phyloP scores from a whole-genome alignment of 2,329 filamentous ascomycete genomes.

The Stemphylium lycopersici region DNA sequence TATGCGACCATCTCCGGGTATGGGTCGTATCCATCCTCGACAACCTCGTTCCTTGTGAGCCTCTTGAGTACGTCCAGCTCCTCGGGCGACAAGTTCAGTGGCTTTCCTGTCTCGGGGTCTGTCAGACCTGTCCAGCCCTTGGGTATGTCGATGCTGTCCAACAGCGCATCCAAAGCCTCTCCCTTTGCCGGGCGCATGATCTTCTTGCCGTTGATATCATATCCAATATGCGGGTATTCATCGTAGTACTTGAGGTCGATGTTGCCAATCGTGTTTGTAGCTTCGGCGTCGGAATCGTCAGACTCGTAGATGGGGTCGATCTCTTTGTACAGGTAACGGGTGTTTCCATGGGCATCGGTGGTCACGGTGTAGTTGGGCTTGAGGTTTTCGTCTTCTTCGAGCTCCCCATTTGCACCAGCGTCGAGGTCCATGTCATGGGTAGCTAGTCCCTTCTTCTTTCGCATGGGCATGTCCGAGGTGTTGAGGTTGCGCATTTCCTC shows the following conservation, averaged over 20 bases:
- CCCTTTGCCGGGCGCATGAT: conserved; percentile 96
- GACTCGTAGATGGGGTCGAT: conserved; percentile 96
- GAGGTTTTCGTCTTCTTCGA: conserved; percentile 40
- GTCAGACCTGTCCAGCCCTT: conserved; percentile 97
- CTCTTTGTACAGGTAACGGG: conserved; percentile 90
- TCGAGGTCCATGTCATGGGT: conserved; percentile 26
- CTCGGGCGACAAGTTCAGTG: conserved; percentile 82
- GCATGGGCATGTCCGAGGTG: conserved; percentile 36
- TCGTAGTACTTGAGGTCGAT: conserved; percentile 97
- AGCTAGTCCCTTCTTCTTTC: conserved; percentile 22
- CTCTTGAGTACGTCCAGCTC: conserved; percentile 88
- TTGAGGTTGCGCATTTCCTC: conserved; percentile 53
- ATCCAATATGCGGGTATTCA: conserved; percentile 96
- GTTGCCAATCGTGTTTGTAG: conserved; percentile 90
- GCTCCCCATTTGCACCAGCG: conserved; percentile 27
- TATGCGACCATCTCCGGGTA: conserved; percentile 94
- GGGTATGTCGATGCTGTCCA: conserved; percentile 95
- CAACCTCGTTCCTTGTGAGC: conserved; percentile 86
- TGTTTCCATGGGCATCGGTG: conserved; percentile 87
- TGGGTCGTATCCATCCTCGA: conserved; percentile 87
- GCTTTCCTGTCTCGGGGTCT: conserved; percentile 92
- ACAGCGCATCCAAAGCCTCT: conserved; percentile 86
- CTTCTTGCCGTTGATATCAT: conserved; percentile 98
- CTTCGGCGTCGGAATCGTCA: conserved; percentile 85
- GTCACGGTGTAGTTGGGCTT: conserved; percentile 65